Evolutionary conservation across 2,329 filamentous ascomycete species (phyloP).

Genomic region (Pseudocercospora fijiensis): DNA sequence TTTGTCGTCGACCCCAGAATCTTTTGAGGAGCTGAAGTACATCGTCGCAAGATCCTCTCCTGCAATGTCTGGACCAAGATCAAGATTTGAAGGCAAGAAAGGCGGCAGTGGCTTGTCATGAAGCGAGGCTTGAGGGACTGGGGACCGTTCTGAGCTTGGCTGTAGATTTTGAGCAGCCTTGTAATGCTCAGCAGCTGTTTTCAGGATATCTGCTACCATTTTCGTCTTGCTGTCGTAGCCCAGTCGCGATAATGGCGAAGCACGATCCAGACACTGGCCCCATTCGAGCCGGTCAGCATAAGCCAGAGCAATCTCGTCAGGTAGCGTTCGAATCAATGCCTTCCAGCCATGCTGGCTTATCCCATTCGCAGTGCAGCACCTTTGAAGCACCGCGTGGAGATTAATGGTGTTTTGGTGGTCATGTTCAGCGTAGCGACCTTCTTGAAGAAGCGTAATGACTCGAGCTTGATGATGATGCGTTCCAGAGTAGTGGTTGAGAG

Average conservation of each 20-base stretch:
- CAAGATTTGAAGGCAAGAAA: neutral
- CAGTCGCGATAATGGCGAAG: constrained; percentile 3
- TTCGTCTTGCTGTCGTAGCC: constrained; percentile 7
- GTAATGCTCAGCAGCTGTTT: neutral
- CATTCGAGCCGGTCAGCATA: constrained; percentile 13
- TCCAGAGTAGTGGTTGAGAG: constrained; percentile 11
- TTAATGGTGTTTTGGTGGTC: neutral
- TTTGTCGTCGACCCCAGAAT: no score
- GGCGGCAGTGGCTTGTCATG: neutral
- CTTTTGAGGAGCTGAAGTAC: no score
- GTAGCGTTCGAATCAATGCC: neutral
- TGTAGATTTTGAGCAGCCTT: neutral
- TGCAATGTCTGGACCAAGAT: neutral
- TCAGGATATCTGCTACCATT: constrained; percentile 4
- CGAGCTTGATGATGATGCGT: constrained; percentile 9
- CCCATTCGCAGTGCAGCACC: neutral
- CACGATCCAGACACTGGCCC: neutral
- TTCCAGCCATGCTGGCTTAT: constrained; percentile 5
- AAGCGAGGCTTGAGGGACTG: neutral
- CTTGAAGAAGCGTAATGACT: constrained; percentile 9
- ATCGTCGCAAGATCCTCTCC: neutral
- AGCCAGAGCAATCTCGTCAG: neutral
- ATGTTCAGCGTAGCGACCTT: constrained; percentile 2
- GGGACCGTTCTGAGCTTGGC: neutral
- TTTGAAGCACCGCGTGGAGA: constrained; percentile 1